Evolutionary conservation across 495 filamentous ascomycete genomes (phyloP), one percentile per base, ranked within the genome.

Genomic region (Usnea hakonensis): DNA sequence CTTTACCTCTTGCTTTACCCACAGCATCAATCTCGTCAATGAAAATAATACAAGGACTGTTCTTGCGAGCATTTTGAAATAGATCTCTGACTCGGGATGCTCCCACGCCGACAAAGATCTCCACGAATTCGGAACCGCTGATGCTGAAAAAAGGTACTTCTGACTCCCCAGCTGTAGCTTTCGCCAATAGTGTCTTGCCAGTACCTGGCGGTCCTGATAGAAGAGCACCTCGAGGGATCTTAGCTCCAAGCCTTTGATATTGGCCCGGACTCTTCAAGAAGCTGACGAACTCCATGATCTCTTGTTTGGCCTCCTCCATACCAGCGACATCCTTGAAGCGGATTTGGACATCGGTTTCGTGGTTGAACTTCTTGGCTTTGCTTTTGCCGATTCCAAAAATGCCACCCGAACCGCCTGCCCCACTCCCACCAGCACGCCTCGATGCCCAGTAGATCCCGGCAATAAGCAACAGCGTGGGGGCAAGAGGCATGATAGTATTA

Each of bases 11-110:
- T 40, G 91, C 86, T 73, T 91, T 91, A 71, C 94, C 94, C 69
- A 98, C 95, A 38, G 94, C 94, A 76, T 98, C 94, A 63, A 98
- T 98, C 76, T 98, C 94, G 71, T 98, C 94, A 68, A 98, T 96
- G 79, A 98, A 98, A 73, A 98, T 94, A 73, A 98, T 98, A 76
- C 94, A 98, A 4, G 94, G 94, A 5, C 95, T 88, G 74, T 91
- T 94, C 78, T 96, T 97, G 44, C 95, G 83, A 14, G 94, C 94
- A 66, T 89, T 96, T 52, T 90, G 87, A 67, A 98, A 98, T 41
- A 98, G 81, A 74, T 98, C 94, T 70, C 94, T 84, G 46, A 98
- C 94, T 70, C 94, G 85, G 13, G 91, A 96, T 38, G 94, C 88
- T 76, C 94, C 94, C 57, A 98, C 94, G 81, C 94, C 94, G 46